Evolutionary conservation across 768 basidiomycete species (phyloP), one percentile per base, ranked within the genome.

Genomic region (Mycena rosella): DNA sequence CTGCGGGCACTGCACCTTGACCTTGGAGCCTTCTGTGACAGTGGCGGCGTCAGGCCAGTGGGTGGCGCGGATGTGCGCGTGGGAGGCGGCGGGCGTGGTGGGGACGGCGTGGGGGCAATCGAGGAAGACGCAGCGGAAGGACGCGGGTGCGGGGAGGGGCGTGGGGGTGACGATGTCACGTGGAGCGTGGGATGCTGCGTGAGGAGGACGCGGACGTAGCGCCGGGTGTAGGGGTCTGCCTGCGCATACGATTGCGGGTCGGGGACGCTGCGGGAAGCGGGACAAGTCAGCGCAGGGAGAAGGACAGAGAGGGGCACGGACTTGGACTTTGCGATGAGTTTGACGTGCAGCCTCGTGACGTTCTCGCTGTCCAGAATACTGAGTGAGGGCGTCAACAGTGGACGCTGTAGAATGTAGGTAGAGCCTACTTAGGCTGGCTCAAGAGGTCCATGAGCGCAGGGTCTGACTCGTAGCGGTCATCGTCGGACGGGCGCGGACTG

Each of bases 111-210:
- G 14, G 15, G 20, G 20, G 47, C 65, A 66, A 17, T 29, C 32
- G 30, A 58, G 42, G 44, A 60, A 48, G 32, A 22, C 15, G 53
- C 65, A 66, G 29, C 9, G 34, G n/a, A 11, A 13, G 34, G 34
- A 34, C 30, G 11, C n/a, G 13, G 2, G 48, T 2, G 18, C 2
- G 29, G n/a, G 36, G 29, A 53, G 32, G 32, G 7, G 53, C 24
- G 26, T 6, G 26, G 66, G 66, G 0, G 66, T 67, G 20, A 61
- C 22, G 47, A 36, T 5, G 38, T 67, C 66, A 47, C 40, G 36
- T 42, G 38, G 22, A 61, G 26, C n/a, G n/a, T 17, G 29, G 66
- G 60, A 24, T 26, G 26, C 27, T 51, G 38, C 17, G 14, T 9
- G 38, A 57, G 26, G n/a, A 62, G 34, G 17, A 1, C 4, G 47